phyloP scores from a whole-genome alignment of 345 rosid species.

The Eucalyptus pauciflora region DNA sequence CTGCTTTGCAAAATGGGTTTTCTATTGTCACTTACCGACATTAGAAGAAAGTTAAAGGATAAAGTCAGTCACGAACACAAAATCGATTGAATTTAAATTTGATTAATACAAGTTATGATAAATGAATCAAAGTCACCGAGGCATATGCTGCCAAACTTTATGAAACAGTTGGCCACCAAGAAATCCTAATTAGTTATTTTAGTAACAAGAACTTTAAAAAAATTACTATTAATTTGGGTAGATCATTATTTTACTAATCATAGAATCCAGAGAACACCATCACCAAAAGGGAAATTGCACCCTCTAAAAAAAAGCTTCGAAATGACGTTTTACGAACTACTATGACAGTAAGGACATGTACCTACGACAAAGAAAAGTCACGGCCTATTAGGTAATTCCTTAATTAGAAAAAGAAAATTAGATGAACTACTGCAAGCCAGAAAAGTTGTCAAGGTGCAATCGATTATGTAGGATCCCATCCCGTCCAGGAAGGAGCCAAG shows the following conservation, averaged over 20 bases:
- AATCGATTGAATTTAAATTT: neutral
- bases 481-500: neutral
- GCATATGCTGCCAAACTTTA: neutral
- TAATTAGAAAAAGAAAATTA: neutral
- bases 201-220: neutral
- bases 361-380: neutral
- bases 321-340: neutral
- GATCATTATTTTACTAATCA: neutral
- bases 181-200: neutral
- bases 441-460: neutral
- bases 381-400: neutral
- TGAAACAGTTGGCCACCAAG: neutral
- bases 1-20: neutral
- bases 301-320: neutral
- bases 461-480: neutral
- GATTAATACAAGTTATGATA: neutral
- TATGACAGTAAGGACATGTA: neutral
- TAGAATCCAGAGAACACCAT: neutral
- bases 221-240: neutral
- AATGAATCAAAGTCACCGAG: neutral
- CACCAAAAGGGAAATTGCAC: neutral
- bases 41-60: neutral
- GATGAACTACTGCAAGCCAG: neutral
- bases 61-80: neutral
- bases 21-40: neutral